Evolutionary conservation across 805 yeast species (phyloP).

Genomic region (Crinitomyces ghanaensis): DNA sequence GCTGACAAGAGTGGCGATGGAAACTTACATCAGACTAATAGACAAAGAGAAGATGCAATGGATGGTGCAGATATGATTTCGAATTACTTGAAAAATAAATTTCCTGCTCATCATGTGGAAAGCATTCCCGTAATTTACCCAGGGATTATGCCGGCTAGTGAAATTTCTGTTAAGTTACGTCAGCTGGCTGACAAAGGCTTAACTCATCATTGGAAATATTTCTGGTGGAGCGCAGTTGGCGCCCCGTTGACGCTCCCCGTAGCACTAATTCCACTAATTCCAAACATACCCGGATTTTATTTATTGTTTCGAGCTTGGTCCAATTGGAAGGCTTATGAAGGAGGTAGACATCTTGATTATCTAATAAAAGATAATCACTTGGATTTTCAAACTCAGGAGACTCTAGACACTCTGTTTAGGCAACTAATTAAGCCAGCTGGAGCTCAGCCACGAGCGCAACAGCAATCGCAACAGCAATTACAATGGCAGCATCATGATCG

Average conservation of each 20-base stretch:
- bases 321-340: slow-evolving; percentile 66
- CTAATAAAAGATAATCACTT: slow-evolving; percentile 39
- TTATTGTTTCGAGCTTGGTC: slow-evolving; percentile 73
- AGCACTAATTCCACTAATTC: slow-evolving; percentile 72
- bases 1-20: slow-evolving; percentile 12
- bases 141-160: slow-evolving; percentile 21
- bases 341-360: slow-evolving; percentile 55
- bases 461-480: too few species aligned
- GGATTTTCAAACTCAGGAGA: slow-evolving; percentile 9
- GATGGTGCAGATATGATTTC: slow-evolving; percentile 10
- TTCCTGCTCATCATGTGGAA: too few species aligned
- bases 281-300: slow-evolving; percentile 88
- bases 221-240: slow-evolving; percentile 42
- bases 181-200: slow-evolving; percentile 35
- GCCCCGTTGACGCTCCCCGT: slow-evolving; percentile 75
- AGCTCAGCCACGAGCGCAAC: not conserved
- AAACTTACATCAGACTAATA: slow-evolving; percentile 7
- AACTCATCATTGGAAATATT: slow-evolving; percentile 43
- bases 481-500: slow-evolving; percentile 3
- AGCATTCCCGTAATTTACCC: slow-evolving; percentile 39
- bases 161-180: slow-evolving; percentile 31
- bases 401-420: slow-evolving; percentile 15
- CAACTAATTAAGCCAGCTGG: not conserved
- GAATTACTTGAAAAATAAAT: slow-evolving; percentile 14
- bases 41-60: slow-evolving; percentile 11